A percentile compares a stretch with the other conserved stretches of the same genome.
Evolutionary conservation across 306 rosid species (phyloP).

Genomic region (Acacia acuminata): DNA sequence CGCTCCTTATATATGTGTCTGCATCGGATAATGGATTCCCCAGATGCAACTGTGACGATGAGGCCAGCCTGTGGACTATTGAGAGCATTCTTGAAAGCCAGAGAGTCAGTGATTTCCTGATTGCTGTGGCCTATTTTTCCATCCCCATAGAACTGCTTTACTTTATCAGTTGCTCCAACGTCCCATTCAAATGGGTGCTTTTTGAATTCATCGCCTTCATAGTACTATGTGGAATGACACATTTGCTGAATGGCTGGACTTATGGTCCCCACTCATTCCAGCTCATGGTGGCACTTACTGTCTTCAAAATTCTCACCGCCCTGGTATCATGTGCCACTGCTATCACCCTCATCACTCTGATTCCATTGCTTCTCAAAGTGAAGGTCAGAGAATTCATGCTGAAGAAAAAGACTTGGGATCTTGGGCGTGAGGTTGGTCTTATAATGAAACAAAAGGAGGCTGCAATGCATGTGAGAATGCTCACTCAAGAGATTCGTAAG

Average conservation of each 20-base stretch:
- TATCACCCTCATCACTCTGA: conserved; percentile 87
- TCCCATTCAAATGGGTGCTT: conserved; percentile 99
- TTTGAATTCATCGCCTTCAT: conserved; percentile 91
- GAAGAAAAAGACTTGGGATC: conserved; percentile 99
- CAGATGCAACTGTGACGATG: conserved; percentile 96
- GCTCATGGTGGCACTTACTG: conserved; percentile 91
- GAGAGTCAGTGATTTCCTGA: conserved; percentile 94
- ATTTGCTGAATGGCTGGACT: conserved; percentile 97
- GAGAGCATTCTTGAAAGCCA: conserved; percentile 93
- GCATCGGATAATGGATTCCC: conserved; percentile 62
- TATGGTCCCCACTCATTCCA: conserved; percentile 97
- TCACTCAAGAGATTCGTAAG: conserved; percentile 97
- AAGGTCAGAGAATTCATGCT: conserved; percentile 97
- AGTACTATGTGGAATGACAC: conserved; percentile 94
- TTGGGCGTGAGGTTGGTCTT: conserved; percentile 87
- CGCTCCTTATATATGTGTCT: conserved; percentile 55
- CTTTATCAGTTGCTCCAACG: conserved; percentile 93
- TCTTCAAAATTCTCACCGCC: conserved; percentile 94
- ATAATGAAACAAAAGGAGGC: conserved; percentile 89
- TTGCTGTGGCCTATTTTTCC: conserved; percentile 97
- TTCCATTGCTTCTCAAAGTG: conserved; percentile 95
- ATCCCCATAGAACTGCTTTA: conserved; percentile 95
- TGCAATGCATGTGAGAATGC: conserved; percentile 95
- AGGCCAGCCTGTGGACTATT: conserved; percentile 80
- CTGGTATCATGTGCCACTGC: conserved; percentile 99